Evolutionary conservation across 176 grass and related monocot species (phyloP).

Genomic region (Neostapfia colusana): DNA sequence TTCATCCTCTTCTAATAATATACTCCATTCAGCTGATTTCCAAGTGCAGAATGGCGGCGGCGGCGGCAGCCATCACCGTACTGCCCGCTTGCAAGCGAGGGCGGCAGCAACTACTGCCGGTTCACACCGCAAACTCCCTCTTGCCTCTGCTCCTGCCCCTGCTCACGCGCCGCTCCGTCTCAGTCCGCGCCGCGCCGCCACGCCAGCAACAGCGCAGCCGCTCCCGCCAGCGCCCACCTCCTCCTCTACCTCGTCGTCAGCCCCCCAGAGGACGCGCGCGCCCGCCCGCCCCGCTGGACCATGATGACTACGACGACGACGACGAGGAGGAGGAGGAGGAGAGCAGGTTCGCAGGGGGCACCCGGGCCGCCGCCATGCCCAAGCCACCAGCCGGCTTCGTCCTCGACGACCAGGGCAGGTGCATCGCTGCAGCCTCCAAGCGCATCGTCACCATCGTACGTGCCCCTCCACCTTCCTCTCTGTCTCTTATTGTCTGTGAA

Average conservation of each 20-base stretch:
- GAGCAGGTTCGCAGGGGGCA: slow-evolving; percentile 34
- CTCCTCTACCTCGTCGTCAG: neutral
- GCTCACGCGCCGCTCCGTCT: slow-evolving; percentile 10
- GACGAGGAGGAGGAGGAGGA: slow-evolving; percentile 26
- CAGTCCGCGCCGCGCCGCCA: slow-evolving; percentile 33
- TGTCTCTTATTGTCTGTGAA: neutral
- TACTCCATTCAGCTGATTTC: too few relatives aligned
- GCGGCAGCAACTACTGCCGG: neutral
- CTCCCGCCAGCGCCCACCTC: neutral
- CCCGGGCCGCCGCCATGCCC: slow-evolving; percentile 59
- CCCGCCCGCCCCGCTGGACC: neutral
- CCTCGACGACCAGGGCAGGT: slow-evolving; percentile 69
- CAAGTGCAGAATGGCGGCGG: slow-evolving; percentile 1
- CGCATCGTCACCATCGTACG: slow-evolving; percentile 75
- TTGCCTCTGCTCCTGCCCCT: neutral
- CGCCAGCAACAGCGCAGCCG: slow-evolving; percentile 19
- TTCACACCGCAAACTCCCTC: neutral
- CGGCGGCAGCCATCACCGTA: slow-evolving; percentile 21
- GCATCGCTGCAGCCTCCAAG: slow-evolving; percentile 70
- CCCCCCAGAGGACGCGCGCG: slow-evolving; percentile 9
- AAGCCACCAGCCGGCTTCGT: slow-evolving; percentile 86
- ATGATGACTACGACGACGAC: slow-evolving; percentile 11
- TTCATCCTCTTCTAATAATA: too few relatives aligned
- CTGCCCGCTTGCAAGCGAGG: neutral
- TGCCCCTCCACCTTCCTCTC: neutral